A percentile compares a stretch with the other conserved stretches of the same genome.
Conservation (phyloP, 148 eudicot genomes). For the Vaccinium myrtillus region DNA sequence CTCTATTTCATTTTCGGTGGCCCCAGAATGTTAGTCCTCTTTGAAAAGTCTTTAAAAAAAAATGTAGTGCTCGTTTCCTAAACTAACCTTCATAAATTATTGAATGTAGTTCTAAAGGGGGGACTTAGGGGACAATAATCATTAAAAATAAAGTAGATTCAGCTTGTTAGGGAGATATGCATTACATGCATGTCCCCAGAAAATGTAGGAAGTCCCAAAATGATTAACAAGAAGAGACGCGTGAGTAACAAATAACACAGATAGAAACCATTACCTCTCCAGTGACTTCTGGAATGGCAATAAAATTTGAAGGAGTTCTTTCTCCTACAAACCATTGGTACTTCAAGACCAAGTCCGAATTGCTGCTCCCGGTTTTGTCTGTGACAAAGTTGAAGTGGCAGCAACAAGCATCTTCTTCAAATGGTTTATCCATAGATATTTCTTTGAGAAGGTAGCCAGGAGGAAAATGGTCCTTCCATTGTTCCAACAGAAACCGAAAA, state of each 20-base stretch:
- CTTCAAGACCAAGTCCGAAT: conserved; percentile 61
- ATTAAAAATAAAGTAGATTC: neutral
- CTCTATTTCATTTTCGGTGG: neutral
- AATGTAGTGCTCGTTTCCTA: neutral
- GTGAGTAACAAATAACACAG: conserved; percentile 6
- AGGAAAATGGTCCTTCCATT: conserved; percentile 86
- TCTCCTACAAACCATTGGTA: conserved; percentile 94
- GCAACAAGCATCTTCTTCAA: conserved; percentile 90
- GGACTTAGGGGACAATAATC: neutral
- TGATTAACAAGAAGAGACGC: neutral
- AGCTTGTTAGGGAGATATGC: neutral
- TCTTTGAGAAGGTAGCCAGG: conserved; percentile 74
- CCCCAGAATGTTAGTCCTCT: neutral
- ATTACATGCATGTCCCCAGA: neutral
- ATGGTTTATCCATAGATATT: conserved; percentile 77
- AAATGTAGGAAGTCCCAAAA: neutral
- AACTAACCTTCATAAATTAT: neutral
- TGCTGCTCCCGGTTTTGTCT: conserved; percentile 44
- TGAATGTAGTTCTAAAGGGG: neutral
- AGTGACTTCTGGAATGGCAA: conserved; percentile 60
- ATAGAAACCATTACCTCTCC: conserved; percentile 55
- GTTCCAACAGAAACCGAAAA: conserved; percentile 69
- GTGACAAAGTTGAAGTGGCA: conserved; percentile 81
- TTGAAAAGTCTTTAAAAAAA: neutral
- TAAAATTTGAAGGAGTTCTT: conserved; percentile 63